Evolutionary conservation across 1,284 basidiomycete genomes (phyloP), one percentile per base, ranked within the genome.

Genomic region (Ustilago bromivora): DNA sequence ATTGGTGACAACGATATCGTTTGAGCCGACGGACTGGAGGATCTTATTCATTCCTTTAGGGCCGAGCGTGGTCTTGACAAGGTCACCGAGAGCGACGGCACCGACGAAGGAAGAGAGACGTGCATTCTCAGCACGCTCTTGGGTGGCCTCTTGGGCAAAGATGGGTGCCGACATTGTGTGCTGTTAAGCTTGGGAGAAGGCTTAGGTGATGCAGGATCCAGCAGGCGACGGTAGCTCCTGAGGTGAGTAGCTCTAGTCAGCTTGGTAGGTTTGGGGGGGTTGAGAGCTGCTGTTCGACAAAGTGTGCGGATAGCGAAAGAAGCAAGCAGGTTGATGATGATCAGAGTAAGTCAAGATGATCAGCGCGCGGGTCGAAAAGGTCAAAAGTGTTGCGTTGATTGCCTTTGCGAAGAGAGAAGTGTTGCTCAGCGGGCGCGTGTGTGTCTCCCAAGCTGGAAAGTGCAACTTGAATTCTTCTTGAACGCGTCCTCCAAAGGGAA

Each of bases 51-150:
- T 95, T 54, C 83, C 95, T 88, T 99, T 99, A 46, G 96, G 97
- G 13, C 96, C 96, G 8, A 99, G 90, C 17, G 97, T 99, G 5
- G 95, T 96, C 89, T 98, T 99, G 86, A 99, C 95, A 75, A 99
- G 91, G 88, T 99, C 96, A 60, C 96, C 96, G 46, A 99, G 90
- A 0, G 96, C 97, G 76, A 97, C 91, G 1, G 96, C 96, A 43
- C 96, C 97, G 70, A 99, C 94, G 87, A 99, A 99, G 4, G 95
- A 97, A 4, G 95, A 95, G 81, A 99, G 92, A 88, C 97, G 95
- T 79, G 96, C 87, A 90, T 96, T 96, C 89, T 98, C 96, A n/a
- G 94, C 95, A 85, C 95, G 93, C 88, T 98, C 96, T 88, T 98
- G 95, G 28, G 95, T 96, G 41, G 95, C 95, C 93, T 85, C 84